Base-by-base conservation (phyloP, 257 asterid genomes). In the Jacaranda mimosifolia region DNA sequence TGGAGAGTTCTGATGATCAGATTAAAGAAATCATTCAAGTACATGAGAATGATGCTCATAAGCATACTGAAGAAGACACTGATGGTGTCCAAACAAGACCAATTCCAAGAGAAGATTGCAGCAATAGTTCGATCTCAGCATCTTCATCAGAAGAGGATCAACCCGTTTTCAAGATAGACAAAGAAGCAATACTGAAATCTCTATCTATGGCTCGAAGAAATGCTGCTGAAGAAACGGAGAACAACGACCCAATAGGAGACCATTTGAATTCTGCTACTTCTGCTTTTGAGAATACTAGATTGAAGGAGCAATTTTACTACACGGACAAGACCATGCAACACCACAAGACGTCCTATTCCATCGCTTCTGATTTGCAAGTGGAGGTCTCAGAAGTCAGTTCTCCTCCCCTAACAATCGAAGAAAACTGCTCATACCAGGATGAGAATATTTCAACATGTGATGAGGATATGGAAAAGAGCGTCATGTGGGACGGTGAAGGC, bases 351-450 rank as follows among this genome's bases (percentile, higher is more conserved):
- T 70, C 90, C 60, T 77, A 81, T 53, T 96, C 98, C n/a, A 86
- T 91, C 42, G 97, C 94, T 74, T 96, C 99, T 7, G 99, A 91
- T 74, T 56, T 96, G 88, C 97, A 93, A 76, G 99, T 96, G 39
- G 98, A 96, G 87, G 88, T 87, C 59, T 89, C 97, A 9, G 96
- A 96, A 69, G 57, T 93, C 17, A 84, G 97, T 68, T 93, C 95
- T 3, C 94, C 98, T 13, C 89, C 89, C 10, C 70, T 63, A 7
- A 85, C 91, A 10, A 80, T 81, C 10, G 91, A 86, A 32, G 93
- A 86, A 10, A 84, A 75, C 86, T 68, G 69, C 12, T 82, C 93
- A 6, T 79, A 78, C 46, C 77, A 58, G 7, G 94, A 82, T 40
- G 94, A 87, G 69, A 89, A 83, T 63, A 65, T 75, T 57, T 68